Conservation (phyloP, 2,329 filamentous ascomycete species). For the Penicillium concentricum region DNA sequence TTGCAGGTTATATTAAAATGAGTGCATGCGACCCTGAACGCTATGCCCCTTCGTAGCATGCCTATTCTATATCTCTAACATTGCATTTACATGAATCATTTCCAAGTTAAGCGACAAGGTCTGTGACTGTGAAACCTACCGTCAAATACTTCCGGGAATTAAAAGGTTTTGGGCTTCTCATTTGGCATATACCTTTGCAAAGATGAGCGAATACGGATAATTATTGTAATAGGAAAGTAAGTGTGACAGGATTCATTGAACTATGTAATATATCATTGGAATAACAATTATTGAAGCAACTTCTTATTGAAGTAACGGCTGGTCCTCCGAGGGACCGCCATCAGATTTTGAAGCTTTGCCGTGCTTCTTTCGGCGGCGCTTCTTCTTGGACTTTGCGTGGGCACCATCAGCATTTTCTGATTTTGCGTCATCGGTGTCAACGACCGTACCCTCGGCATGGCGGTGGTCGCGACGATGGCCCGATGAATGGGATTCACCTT, state of each 20-base stretch:
- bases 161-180: neutral
- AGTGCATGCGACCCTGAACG: no score
- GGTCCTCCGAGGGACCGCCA: conserved; percentile 15
- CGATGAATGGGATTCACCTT: conserved; percentile 24
- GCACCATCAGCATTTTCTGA: neutral
- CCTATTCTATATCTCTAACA: neutral
- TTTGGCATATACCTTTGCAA: no score
- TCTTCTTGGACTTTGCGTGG: conserved; percentile 14
- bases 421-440: neutral
- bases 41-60: neutral
- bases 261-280: neutral
- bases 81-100: neutral
- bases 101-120: neutral
- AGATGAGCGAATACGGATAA: neutral
- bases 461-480: conserved; percentile 10
- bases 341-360: conserved; percentile 13
- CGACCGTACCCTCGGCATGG: neutral
- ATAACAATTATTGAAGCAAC: neutral
- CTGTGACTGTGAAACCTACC: neutral
- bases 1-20: no score
- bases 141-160: no score
- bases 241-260: neutral
- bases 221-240: neutral
- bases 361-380: conserved; percentile 26
- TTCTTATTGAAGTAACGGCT: conserved; percentile 19